Evolutionary conservation across 805 yeast species (phyloP), one percentile per base, ranked within the genome.

Genomic region (Grigorovia transvaalensis): DNA sequence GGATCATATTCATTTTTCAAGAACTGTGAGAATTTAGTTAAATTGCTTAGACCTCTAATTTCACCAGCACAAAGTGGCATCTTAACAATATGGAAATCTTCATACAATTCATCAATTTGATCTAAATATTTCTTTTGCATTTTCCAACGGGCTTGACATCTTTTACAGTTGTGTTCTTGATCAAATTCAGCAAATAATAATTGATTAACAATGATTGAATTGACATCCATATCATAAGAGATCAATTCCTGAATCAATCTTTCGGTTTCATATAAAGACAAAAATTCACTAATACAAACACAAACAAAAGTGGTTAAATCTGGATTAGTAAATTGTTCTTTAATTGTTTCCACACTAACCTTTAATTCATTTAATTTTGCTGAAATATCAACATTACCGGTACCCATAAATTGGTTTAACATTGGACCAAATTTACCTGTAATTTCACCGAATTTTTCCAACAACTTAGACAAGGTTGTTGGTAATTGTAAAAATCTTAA

Each of bases 231-330:
- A 58, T 89, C 86, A 71, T 88, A 93, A 51, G 91, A 82, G 71
- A 89, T 85, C 67, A 93, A 79, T 68, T 93, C 99, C 73, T 93
- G 99, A 59, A 93, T 87, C 82, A 93, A 80, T 72, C 99, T 83
- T 73, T 93, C 99, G 18, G 98, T 91, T 71, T 93, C 99, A 70
- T 93, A 93, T 47, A 93, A 75, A 1, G 98, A 90, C 65, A 93
- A 76, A 71, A 93, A 93, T 73, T 93, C 99, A 48, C 97, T 88
- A 58, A 93, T 93, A 71, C 99, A 93, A 45, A 93, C 99, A 72
- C 97, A 93, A 35, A 93, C 86, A 62, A 86, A 86, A 0, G 99
- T 93, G 18, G 99, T 93, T 63, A 93, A 74, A 56, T 93, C 97
- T 2, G 99, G 96, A 68, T 93, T 82, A 60, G 95, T 89, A 74